A percentile compares a stretch with the other conserved stretches of the same genome.
These are phyloP conservation scores for Somion occarium DNA, from an alignment of 1,284 basidiomycete genomes.

Conservation along the genomic window DNA sequence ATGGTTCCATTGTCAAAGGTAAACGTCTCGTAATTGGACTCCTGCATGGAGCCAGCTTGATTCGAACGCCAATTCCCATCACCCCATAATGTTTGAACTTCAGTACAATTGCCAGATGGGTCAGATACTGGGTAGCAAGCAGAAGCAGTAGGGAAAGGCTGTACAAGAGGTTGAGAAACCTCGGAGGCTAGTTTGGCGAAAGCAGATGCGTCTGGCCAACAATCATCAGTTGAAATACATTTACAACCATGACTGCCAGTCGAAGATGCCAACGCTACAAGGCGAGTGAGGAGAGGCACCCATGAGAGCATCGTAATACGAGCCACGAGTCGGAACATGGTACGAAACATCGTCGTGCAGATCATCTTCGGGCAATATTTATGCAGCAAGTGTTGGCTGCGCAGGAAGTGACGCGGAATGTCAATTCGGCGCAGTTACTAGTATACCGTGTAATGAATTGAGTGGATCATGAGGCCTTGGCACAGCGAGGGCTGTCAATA, in stretches of 20 bases:
- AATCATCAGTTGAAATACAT: conserved; percentile 29
- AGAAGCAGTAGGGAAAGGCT: conserved; percentile 32
- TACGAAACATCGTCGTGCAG: too few species aligned
- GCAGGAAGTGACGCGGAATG: not conserved
- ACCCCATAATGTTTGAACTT: conserved; percentile 22
- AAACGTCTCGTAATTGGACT: conserved; percentile 36
- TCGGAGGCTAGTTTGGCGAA: conserved; percentile 30
- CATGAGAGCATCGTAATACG: not conserved
- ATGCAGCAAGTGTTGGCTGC: not conserved
- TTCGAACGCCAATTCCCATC: conserved; percentile 36
- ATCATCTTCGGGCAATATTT: too few species aligned
- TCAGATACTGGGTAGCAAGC: conserved; percentile 30
- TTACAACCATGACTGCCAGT: too few species aligned
- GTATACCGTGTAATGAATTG: too few species aligned
- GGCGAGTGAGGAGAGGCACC: too few species aligned
- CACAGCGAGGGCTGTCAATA: too few species aligned
- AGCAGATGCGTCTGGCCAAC: conserved; percentile 35
- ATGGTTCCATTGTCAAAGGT: conserved; percentile 35
- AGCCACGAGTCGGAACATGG: not conserved
- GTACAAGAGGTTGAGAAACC: conserved; percentile 35
- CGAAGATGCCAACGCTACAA: too few species aligned
- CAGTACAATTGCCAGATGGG: conserved; percentile 32
- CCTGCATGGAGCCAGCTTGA: conserved; percentile 36
- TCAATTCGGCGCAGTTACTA: too few species aligned
- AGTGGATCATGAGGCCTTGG: too few species aligned